A percentile compares a stretch with the other conserved stretches of the same genome.
phyloP scores from a whole-genome alignment of 2,329 filamentous ascomycete species.

The Helminthosporium solani region DNA sequence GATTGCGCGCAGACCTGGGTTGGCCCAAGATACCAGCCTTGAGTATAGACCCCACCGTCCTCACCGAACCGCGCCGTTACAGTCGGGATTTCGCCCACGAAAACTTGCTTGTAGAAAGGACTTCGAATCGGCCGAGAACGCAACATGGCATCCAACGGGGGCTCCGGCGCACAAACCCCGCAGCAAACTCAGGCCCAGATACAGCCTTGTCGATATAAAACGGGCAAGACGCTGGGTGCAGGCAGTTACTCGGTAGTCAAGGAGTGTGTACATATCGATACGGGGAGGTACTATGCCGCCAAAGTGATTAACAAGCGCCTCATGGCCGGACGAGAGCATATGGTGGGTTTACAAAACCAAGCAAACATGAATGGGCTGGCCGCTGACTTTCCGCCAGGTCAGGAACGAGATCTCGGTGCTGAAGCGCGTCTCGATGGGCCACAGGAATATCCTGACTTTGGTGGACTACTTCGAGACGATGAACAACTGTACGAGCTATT shows the following conservation, averaged over 20 bases:
- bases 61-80: background rate
- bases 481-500: conserved; percentile 86
- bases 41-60: background rate
- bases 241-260: conserved; percentile 98
- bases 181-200: conserved; percentile 58
- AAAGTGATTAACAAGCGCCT: conserved; percentile 99
- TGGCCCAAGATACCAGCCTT: conserved; percentile 1
- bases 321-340: conserved; percentile 96
- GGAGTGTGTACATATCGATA: conserved; percentile 98
- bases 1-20: background rate
- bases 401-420: conserved; percentile 97
- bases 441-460: conserved; percentile 95
- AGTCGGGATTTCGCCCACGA: background rate
- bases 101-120: background rate
- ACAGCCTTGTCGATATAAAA: conserved; percentile 97
- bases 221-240: conserved; percentile 93
- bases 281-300: conserved; percentile 94
- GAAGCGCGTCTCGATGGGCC: conserved; percentile 98
- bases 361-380: background rate
- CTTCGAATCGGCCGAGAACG: background rate
- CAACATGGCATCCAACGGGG: conserved; percentile 35
- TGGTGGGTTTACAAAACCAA: conserved; percentile 61
- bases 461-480: conserved; percentile 99
- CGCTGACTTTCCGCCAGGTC: conserved; percentile 58
- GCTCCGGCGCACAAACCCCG: conserved; percentile 32